A percentile compares a stretch with the other conserved stretches of the same genome.
These are phyloP conservation scores for Fusarium keratoplasticum DNA, from an alignment of 2,329 filamentous ascomycete species.

Conservation along the genomic window DNA sequence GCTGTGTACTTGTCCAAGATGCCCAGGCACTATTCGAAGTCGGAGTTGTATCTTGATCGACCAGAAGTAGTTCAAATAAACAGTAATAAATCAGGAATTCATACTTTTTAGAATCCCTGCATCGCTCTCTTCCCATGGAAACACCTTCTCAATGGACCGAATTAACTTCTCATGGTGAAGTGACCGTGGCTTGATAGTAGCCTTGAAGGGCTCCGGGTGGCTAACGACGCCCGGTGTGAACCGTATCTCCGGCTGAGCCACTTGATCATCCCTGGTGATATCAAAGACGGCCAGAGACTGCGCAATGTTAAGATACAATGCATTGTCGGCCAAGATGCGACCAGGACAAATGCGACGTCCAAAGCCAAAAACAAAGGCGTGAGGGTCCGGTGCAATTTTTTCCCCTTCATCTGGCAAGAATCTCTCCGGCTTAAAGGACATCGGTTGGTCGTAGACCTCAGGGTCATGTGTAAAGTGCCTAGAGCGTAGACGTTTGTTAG, in stretches of 20 bases:
- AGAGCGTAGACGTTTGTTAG: neutral
- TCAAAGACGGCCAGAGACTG: constrained; percentile 60
- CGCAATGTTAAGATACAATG: constrained; percentile 49
- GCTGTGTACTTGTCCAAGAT: neutral
- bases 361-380: constrained; percentile 46
- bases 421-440: constrained; percentile 27
- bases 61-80: neutral
- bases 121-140: constrained; percentile 34
- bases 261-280: constrained; percentile 38
- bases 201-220: constrained; percentile 26
- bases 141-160: constrained; percentile 22
- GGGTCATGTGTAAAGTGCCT: constrained; percentile 36
- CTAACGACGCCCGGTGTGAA: constrained; percentile 33
- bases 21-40: neutral
- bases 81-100: neutral
- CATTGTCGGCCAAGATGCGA: constrained; percentile 43
- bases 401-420: constrained; percentile 30
- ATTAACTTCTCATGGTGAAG: constrained; percentile 20
- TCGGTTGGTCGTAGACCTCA: constrained; percentile 25
- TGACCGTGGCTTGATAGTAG: constrained; percentile 23
- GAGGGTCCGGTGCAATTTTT: constrained; percentile 44
- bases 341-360: constrained; percentile 51
- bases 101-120: constrained; percentile 12
- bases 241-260: neutral
- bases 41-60: neutral